phyloP scores from a whole-genome alignment of 441 rosid genomes.

The Jatropha multifida region DNA sequence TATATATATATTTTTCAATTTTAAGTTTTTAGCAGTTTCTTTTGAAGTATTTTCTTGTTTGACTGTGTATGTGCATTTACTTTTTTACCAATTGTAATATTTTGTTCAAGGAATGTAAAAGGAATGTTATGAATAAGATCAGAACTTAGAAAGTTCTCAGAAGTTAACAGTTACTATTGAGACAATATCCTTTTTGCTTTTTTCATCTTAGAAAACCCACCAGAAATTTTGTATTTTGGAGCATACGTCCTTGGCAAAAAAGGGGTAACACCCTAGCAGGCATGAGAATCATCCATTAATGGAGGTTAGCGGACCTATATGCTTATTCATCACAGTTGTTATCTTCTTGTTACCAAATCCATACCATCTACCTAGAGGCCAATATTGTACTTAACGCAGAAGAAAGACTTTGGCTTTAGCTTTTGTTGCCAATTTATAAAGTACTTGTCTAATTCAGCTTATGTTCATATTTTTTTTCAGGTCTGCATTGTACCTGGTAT shows the following conservation, averaged over 20 bases:
- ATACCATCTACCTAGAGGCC: too few species aligned
- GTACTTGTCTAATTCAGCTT: not conserved
- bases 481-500: conserved; percentile 66
- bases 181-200: not conserved
- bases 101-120: conserved; percentile 12
- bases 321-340: too few species aligned
- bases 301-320: too few species aligned
- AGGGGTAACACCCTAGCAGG: too few species aligned
- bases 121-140: not conserved
- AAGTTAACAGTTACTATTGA: too few species aligned
- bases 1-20: not conserved
- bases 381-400: too few species aligned
- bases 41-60: not conserved
- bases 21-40: not conserved
- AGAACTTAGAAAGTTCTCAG: not conserved
- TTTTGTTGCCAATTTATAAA: not conserved
- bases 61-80: not conserved
- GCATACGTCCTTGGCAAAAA: not conserved
- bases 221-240: not conserved
- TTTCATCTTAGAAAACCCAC: not conserved
- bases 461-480: conserved; percentile 33
- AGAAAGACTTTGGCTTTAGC: too few species aligned
- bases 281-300: too few species aligned
- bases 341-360: too few species aligned
- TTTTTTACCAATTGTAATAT: conserved; percentile 12